phyloP scores from a whole-genome alignment of 2,329 filamentous ascomycete genomes.

The Bipolaris victoriae region DNA sequence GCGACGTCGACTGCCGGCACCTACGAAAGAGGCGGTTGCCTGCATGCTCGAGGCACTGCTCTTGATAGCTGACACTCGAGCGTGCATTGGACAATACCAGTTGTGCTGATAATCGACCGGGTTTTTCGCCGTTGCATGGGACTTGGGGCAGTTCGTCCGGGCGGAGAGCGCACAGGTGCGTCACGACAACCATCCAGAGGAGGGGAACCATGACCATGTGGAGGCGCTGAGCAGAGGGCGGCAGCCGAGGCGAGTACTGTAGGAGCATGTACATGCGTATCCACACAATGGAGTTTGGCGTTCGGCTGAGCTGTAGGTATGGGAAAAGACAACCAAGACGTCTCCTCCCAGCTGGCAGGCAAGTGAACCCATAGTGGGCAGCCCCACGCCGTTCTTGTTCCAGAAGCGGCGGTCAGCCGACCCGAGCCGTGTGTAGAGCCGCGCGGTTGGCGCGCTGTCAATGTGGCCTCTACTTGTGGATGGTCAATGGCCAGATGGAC shows the following conservation, averaged over 20 bases:
- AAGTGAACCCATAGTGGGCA: background rate
- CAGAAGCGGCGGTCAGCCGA: conserved; percentile 14
- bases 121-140: background rate
- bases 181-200: background rate
- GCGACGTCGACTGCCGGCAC: background rate
- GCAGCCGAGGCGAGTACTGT: too few relatives aligned
- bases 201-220: background rate
- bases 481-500: background rate
- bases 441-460: conserved; percentile 17
- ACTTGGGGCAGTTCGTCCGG: background rate
- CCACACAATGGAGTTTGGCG: too few relatives aligned
- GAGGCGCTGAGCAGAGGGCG: too few relatives aligned
- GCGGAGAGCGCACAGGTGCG: background rate
- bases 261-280: too few relatives aligned
- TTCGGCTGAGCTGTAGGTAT: background rate
- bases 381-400: conserved; percentile 3
- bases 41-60: background rate
- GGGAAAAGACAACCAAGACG: too few relatives aligned
- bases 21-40: background rate
- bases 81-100: background rate
- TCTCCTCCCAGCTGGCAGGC: background rate
- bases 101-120: background rate
- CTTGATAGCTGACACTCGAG: background rate
- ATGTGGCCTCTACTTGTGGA: conserved; percentile 1
- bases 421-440: conserved; percentile 19